Percentiles rank a stretch among this genome's conserved stretches.
phyloP scores from a whole-genome alignment of 2,329 filamentous ascomycete genomes.

The Tolypocladium ophioglossoides region DNA sequence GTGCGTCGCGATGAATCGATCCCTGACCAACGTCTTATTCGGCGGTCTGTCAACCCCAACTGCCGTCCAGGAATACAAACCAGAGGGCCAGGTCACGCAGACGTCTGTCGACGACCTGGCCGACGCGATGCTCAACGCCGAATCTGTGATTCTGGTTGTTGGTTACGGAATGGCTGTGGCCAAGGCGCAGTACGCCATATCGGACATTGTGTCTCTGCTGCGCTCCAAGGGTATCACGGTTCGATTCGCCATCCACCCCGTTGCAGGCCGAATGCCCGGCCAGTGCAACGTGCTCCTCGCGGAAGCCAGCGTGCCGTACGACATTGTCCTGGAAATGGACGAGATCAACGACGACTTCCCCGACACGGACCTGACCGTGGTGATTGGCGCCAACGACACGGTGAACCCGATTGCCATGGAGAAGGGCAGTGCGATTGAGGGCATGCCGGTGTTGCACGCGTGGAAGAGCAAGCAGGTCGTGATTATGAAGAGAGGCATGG shows the following conservation, averaged over 20 bases:
- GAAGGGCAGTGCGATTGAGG: slow-evolving; percentile 72
- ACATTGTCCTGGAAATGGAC: slow-evolving; percentile 91
- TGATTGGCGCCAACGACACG: slow-evolving; percentile 88
- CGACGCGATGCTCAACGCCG: slow-evolving; percentile 62
- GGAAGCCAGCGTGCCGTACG: slow-evolving; percentile 80
- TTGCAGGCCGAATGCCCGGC: slow-evolving; percentile 85
- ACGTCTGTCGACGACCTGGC: slow-evolving; percentile 73
- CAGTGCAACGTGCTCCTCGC: slow-evolving; percentile 88
- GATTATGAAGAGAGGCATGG: slow-evolving; percentile 88
- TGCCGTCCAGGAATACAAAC: slow-evolving; percentile 53
- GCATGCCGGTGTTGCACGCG: slow-evolving; percentile 85
- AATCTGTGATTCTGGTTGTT: slow-evolving; percentile 81
- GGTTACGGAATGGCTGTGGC: slow-evolving; percentile 93
- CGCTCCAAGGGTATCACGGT: slow-evolving; percentile 70
- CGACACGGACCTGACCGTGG: slow-evolving; percentile 76
- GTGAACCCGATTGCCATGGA: slow-evolving; percentile 86
- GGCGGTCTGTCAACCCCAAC: slow-evolving; percentile 55
- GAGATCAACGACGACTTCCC: slow-evolving; percentile 90
- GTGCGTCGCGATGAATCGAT: slow-evolving; percentile 88
- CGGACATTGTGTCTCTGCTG: slow-evolving; percentile 66
- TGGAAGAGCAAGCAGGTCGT: slow-evolving; percentile 93
- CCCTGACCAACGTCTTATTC: slow-evolving; percentile 80
- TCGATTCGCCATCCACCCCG: slow-evolving; percentile 82
- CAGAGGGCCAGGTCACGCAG: slow-evolving; percentile 69
- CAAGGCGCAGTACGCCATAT: slow-evolving; percentile 85